Evolutionary conservation across 169 alveolate species (phyloP).

Genomic region (Babesia caballi): DNA sequence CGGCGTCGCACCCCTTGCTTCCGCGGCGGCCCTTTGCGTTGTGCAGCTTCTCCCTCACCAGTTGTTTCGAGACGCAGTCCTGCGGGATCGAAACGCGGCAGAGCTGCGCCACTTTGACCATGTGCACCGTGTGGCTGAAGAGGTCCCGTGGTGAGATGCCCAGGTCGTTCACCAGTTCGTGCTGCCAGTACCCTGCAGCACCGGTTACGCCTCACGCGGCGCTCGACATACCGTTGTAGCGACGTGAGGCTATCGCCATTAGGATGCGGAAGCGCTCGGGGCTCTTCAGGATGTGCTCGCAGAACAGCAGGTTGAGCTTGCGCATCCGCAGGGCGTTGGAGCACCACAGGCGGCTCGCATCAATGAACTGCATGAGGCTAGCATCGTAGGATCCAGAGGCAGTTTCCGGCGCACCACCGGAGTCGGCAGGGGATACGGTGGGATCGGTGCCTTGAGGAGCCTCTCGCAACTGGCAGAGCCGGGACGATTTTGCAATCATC

Average conservation of each 20-base stretch:
- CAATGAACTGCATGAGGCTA: background rate
- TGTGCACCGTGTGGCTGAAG: conserved; percentile 14
- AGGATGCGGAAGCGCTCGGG: conserved; percentile 36
- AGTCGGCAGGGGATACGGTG: background rate
- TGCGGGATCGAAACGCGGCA: conserved; percentile 45
- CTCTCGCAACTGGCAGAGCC: background rate
- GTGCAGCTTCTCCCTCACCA: conserved; percentile 4
- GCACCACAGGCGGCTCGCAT: background rate
- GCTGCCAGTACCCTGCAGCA: conserved; percentile 60
- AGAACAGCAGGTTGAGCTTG: conserved; percentile 28
- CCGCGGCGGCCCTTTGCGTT: background rate
- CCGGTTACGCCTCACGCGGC: background rate
- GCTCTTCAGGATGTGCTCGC: conserved; percentile 41
- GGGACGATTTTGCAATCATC: background rate
- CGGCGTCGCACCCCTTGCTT: background rate
- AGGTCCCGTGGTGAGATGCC: conserved; percentile 44
- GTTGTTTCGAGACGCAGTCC: conserved; percentile 25
- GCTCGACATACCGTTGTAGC: conserved; percentile 38
- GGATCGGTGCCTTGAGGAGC: too few species aligned
- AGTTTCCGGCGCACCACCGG: background rate
- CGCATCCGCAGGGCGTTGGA: conserved; percentile 35
- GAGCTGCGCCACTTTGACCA: conserved; percentile 22
- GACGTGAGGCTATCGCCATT: conserved; percentile 44
- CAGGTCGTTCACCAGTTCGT: conserved; percentile 30
- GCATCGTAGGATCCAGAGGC: background rate